Base-by-base conservation (phyloP, 2,329 filamentous ascomycete genomes). In the Orbilia javanica region DNA sequence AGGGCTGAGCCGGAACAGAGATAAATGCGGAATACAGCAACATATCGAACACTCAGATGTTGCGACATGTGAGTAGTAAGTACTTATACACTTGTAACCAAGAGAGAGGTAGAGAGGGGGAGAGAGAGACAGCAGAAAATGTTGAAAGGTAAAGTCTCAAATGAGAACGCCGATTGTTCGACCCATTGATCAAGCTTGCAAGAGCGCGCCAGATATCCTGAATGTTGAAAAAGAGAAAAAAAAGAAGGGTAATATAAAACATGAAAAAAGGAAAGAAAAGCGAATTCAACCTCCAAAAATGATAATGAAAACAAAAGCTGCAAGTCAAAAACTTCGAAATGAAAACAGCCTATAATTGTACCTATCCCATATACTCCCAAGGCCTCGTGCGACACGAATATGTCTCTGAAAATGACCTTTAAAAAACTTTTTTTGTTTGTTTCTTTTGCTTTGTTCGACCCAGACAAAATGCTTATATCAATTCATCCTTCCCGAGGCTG, bases 401-500 rank as follows among this genome's bases (percentile, higher is more conserved):
- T 13, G 57, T 22, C 15, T 46, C 34, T n/a, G 25, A 15, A 64
- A 25, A 27, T 20, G 20, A n/a, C 31, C 31, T 36, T n/a, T n/a
- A n/a, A n/a, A 27, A 29, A 39, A 44, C 15, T 20, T 39, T 36
- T 46, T 46, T 25, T n/a, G n/a, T n/a, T 50, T 75, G 60, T 75
- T 66, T 70, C 55, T 66, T 72, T 31, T 72, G n/a, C n/a, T n/a
- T n/a, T n/a, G n/a, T n/a, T n/a, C n/a, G n/a, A 60, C 18, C 52
- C 25, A 31, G 36, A 48, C 25, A 53, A 10, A 34, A 46, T 22
- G 22, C 48, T 71, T 53, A 77, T 81, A 92, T 88, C 73, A 97
- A 86, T 83, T 96, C 93, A 84, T 97, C 93, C 53, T 89, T 92
- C 18, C 92, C 92, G 81, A 89, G 90, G 22, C 90, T 90, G 31